phyloP scores from a whole-genome alignment of 75 land plant genomes.

The Ceratopteris richardii region DNA sequence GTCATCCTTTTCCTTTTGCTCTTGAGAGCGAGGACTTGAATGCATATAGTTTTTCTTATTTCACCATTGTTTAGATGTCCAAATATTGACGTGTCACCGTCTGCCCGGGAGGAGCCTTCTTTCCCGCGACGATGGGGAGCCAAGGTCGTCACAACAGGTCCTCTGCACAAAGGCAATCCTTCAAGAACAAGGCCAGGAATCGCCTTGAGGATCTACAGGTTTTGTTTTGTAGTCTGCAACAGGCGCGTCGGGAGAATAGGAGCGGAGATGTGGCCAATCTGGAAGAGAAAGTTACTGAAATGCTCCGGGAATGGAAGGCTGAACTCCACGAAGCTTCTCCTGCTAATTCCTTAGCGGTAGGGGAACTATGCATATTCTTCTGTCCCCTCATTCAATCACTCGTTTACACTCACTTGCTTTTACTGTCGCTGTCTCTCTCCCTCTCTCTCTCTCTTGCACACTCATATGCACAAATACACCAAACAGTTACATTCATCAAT shows the following conservation, averaged over 20 bases:
- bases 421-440: not conserved
- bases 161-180: conserved; percentile 36
- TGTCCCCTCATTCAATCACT: not conserved
- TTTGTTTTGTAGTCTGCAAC: conserved; percentile 68
- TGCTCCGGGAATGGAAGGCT: conserved; percentile 86
- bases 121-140: conserved; percentile 8
- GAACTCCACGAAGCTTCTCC: conserved; percentile 85
- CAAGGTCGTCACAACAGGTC: not conserved
- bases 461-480: too few species aligned
- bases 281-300: conserved; percentile 89
- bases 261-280: conserved; percentile 50
- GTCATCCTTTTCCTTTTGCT: too few species aligned
- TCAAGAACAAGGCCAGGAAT: conserved; percentile 79
- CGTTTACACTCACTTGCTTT: not conserved
- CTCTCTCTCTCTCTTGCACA: too few species aligned
- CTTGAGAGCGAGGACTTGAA: too few species aligned
- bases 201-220: conserved; percentile 85
- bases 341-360: conserved; percentile 52
- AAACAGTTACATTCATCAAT: too few species aligned
- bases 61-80: too few species aligned
- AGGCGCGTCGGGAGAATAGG: conserved; percentile 72
- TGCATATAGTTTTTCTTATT: too few species aligned
- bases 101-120: too few species aligned
- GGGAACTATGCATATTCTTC: not conserved
- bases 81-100: too few species aligned